Evolutionary conservation across 345 rosid genomes (phyloP), one percentile per base, ranked within the genome.

Genomic region (Citrus mangshanensis): DNA sequence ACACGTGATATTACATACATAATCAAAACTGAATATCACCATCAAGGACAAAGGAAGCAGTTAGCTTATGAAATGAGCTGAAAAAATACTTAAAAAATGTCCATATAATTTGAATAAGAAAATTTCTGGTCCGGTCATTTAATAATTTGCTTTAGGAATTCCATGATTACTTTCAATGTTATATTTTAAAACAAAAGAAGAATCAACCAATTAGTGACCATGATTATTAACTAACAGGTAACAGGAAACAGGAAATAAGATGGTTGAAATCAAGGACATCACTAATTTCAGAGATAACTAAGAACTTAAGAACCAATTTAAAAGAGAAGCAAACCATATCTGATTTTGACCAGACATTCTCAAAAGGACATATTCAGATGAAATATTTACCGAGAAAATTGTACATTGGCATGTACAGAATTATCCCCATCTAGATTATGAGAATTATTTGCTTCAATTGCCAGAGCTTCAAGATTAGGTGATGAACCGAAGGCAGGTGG

Each of bases 401-500:
- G 86, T 60, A 93, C 78, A 86, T 91, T 90, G 80, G 92, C 95
- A 86, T 88, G 97, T 73, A 89, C 94, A 70, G 97, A 96, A 84
- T 79, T 80, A 81, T 91, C 97, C 4, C 83, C 95, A 40, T 94
- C 94, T 68, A 89, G 81, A 70, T 83, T 87, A 27, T 84, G 83
- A 72, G 80, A 70, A 55, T 77, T 78, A 84, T 72, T 88, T 55
- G 88, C 90, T 77, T 87, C 93, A 70, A 93, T 93, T 6, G 92
- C 97, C 81, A 93, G 95, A 40, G 95, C 94, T 89, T 92, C 97
- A 59, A 93, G 98, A 86, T 93, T 93, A 62, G 95, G 98, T 2
- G 98, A 95, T 65, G 99, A 95, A 70, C 99, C 97, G 82, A 95
- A 95, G 34, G 99, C 94, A 76, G 99, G 99, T 3, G 98, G 97